Conservation (phyloP, 352 stramenopile species). For the Stephanocyclus meneghinianus region DNA sequence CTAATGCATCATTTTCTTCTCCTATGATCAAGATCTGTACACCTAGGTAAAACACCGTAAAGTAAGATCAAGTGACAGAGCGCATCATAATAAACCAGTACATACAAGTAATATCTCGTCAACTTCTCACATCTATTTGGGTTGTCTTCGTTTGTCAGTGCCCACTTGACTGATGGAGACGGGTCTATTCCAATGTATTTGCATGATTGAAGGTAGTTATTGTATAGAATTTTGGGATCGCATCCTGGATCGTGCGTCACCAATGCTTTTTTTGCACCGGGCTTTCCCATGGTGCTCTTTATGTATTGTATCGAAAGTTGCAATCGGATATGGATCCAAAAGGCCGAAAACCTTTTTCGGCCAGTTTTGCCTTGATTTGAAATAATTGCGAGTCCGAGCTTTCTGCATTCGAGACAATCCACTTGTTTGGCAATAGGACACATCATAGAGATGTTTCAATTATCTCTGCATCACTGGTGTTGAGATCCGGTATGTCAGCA, state of each 20-base stretch:
- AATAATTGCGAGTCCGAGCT: no score
- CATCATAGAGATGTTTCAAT: no score
- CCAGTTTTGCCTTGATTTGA: no score
- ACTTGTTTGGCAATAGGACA: no score
- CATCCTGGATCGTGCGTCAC: slow-evolving; percentile 13
- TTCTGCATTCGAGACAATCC: no score
- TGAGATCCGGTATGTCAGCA: no score
- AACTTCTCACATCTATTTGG: slow-evolving; percentile 13
- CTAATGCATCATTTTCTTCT: slow-evolving; percentile 24
- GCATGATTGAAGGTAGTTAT: slow-evolving; percentile 39
- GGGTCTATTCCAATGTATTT: slow-evolving; percentile 28
- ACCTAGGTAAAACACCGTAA: not conserved
- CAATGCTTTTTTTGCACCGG: slow-evolving; percentile 16
- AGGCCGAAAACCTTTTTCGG: not conserved
- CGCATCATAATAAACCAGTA: not conserved
- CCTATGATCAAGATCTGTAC: slow-evolving; percentile 39
- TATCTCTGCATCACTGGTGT: no score
- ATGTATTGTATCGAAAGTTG: not conserved
- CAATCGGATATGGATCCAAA: not conserved
- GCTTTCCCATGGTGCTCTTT: not conserved
- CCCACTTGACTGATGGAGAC: slow-evolving; percentile 17
- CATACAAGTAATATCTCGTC: not conserved
- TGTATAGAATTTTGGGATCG: slow-evolving; percentile 35
- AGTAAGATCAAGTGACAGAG: not conserved
- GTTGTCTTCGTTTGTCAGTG: slow-evolving; percentile 31